Evolutionary conservation across 805 yeast genomes (phyloP).

Genomic region (Candida qinlingensis): DNA sequence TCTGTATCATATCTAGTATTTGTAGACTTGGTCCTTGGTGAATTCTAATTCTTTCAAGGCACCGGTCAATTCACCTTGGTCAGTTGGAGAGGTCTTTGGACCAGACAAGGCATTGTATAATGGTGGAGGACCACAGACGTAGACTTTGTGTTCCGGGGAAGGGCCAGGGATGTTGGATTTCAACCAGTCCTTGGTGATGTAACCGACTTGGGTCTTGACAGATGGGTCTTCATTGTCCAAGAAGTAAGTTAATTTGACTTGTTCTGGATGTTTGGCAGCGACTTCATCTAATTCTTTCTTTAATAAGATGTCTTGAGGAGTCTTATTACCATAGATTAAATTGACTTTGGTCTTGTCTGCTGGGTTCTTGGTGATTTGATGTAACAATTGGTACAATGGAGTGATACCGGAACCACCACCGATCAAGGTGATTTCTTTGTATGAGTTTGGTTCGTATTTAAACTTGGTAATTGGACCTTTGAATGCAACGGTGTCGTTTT

Average conservation of each 20-base stretch:
- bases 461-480: constrained; percentile 93
- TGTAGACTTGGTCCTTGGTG: constrained; percentile 82
- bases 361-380: constrained; percentile 72
- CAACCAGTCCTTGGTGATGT: constrained; percentile 71
- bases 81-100: constrained; percentile 73
- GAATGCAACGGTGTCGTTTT: constrained; percentile 78
- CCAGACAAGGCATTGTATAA: constrained; percentile 88
- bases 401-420: constrained; percentile 99
- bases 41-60: constrained; percentile 83
- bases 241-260: constrained; percentile 73
- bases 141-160: constrained; percentile 63
- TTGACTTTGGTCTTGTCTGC: constrained; percentile 84
- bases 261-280: constrained; percentile 66
- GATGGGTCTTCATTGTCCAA: constrained; percentile 52
- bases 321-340: constrained; percentile 73
- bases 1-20: constrained; percentile 45
- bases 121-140: constrained; percentile 95
- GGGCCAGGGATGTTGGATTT: constrained; percentile 58
- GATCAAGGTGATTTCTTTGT: constrained; percentile 69
- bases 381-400: constrained; percentile 85
- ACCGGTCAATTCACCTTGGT: constrained; percentile 94
- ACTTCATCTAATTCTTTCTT: constrained; percentile 70
- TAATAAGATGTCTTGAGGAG: constrained; percentile 76
- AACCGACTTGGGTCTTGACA: constrained; percentile 64
- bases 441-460: constrained; percentile 85